These are phyloP conservation scores for Cyamopsis tetragonoloba DNA, from an alignment of 306 rosid genomes.

Conservation along the genomic window DNA sequence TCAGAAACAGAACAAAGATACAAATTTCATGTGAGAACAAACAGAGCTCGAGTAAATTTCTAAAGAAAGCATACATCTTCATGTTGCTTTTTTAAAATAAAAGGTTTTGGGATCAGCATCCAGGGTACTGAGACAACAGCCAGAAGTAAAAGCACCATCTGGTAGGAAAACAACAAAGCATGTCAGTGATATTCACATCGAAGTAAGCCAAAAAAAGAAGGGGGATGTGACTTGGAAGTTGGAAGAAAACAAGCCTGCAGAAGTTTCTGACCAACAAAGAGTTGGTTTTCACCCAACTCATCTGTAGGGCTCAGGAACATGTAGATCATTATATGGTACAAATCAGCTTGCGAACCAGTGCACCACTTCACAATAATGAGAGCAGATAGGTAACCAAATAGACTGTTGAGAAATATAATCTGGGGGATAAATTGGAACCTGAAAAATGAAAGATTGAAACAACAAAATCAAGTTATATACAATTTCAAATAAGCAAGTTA, in stretches of 20 bases:
- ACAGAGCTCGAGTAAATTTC: neutral
- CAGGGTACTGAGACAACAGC: slow-evolving; percentile 81
- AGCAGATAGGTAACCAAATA: slow-evolving; percentile 70
- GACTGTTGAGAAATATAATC: slow-evolving; percentile 68
- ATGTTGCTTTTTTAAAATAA: slow-evolving; percentile 69
- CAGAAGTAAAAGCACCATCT: slow-evolving; percentile 56
- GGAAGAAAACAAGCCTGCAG: slow-evolving; percentile 59
- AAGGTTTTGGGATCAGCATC: slow-evolving; percentile 88
- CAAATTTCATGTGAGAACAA: neutral
- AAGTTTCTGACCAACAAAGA: slow-evolving; percentile 66
- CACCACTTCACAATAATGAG: slow-evolving; percentile 72
- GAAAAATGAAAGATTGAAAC: slow-evolving; percentile 2
- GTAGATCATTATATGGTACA: slow-evolving; percentile 78
- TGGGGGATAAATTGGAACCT: slow-evolving; percentile 82
- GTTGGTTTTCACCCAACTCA: slow-evolving; percentile 76
- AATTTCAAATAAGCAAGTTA: slow-evolving; percentile 1
- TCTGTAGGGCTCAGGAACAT: slow-evolving; percentile 81
- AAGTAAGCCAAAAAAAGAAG: neutral
- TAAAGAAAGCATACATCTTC: slow-evolving; percentile 44
- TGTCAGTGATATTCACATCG: neutral
- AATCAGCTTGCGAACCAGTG: too few species aligned
- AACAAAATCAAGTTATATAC: neutral
- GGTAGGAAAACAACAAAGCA: slow-evolving; percentile 20
- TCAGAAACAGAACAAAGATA: slow-evolving; percentile 16
- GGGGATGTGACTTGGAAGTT: neutral